phyloP scores from a whole-genome alignment of 257 asterid genomes.

The Vinca minor region DNA sequence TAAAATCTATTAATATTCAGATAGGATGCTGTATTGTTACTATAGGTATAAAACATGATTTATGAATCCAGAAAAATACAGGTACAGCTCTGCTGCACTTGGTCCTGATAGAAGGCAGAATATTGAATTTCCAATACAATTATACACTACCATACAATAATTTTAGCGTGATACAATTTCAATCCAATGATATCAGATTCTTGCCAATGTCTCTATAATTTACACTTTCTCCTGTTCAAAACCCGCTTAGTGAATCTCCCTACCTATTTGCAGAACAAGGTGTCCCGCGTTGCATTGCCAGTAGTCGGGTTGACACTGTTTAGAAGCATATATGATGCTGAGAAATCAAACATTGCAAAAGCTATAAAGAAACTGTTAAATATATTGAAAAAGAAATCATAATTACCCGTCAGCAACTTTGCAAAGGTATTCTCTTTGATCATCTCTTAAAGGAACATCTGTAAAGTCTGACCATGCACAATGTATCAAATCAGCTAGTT shows the following conservation, averaged over 20 bases:
- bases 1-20: not conserved
- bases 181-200: too few species aligned
- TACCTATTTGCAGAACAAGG: conserved; percentile 71
- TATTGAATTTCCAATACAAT: not conserved
- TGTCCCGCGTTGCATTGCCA: conserved; percentile 85
- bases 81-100: too few species aligned
- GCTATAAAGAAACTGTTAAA: not conserved
- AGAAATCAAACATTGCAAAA: too few species aligned
- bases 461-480: conserved; percentile 57
- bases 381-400: not conserved
- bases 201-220: too few species aligned
- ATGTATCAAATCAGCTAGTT: not conserved
- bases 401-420: conserved; percentile 82
- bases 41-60: not conserved
- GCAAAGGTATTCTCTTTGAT: conserved; percentile 83
- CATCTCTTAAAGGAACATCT: conserved; percentile 88
- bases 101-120: too few species aligned
- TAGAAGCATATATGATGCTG: not conserved
- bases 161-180: not conserved
- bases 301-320: conserved; percentile 71
- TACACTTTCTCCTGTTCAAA: too few species aligned
- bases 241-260: too few species aligned
- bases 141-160: not conserved
- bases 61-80: not conserved
- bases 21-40: not conserved